Base-by-base conservation (phyloP, 1,284 basidiomycete species). In the Agaricales sp. region DNA sequence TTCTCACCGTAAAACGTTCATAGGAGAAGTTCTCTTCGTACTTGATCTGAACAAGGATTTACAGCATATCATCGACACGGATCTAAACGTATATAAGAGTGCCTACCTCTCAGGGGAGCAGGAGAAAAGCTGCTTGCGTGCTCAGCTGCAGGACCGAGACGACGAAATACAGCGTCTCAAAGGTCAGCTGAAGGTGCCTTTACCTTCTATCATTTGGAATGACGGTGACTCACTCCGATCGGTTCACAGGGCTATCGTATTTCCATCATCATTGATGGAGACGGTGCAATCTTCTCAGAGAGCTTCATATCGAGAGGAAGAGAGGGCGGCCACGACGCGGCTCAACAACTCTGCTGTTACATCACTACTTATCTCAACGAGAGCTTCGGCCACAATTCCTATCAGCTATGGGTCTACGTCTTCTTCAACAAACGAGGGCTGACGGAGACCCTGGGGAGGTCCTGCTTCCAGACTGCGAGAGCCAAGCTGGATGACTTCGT, bases 341-440 rank as follows among this genome's bases (percentile, higher is more conserved):
- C 80, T 25, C 63, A 70, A 53, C 62, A 69, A 52, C 55, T 83
- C 49, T 67, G 71, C n/a, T 69, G 75, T 57, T 65, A 69, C 47
- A 67, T 83, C 47, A 65, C 64, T n/a, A 61, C 69, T 45, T 61
- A 73, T 55, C 60, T 80, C 22, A 58, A 58, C 11, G 51, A 62
- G 2, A 68, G 64, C 35, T 62, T 66, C 43, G 68, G 65, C n/a
- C 57, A 62, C 45, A 66, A 70, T 49, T 69, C 70, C 38, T 74
- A 70, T 52, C 74, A 80, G 53, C 67, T 86, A 49, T 75, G 75
- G 65, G 73, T 78, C n/a, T 76, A 79, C 53, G 61, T 84, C 11
- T 85, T 82, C 60, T 69, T 77, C 54, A 82, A 84, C 61, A 81
- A 77, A 55, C 68, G 68, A 19, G 81, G 80, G 1, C 62, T 85